Base-by-base conservation (phyloP, 192 early-diverging fungal genomes). In the Coemansia sp. region DNA sequence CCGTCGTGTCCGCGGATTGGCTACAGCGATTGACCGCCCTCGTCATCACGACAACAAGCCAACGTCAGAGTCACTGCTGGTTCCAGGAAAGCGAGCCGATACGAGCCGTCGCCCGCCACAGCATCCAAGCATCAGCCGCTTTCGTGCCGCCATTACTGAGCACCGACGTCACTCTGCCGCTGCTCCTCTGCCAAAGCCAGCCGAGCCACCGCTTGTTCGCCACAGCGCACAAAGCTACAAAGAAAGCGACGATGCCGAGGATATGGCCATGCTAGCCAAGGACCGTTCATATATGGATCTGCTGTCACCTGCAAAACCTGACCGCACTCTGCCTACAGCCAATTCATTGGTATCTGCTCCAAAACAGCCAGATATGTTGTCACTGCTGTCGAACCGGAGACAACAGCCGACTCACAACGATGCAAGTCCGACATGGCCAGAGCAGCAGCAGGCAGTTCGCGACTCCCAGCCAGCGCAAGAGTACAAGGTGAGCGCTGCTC, bases 211-310 rank as follows among this genome's bases (percentile, higher is more conserved):
- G 9, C 3, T n/a, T 44, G 42, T n/a, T 44, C 42, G 42, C 14
- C 14, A 44, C n/a, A 37, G 31, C 55, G 12, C 17, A 14, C 19
- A n/a, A 37, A 57, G n/a, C 20, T 4, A 2, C 10, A 4, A 40
- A 59, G 15, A 46, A 15, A 44, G 51, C 31, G 66, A 34, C 4
- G 53, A 71, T 40, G 40, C 62, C 36, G 71, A 72, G 46, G 69
- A 74, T 48, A 64, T 62, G 54, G 47, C 65, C 4, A 52, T 74
- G 1, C 40, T 80, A 19, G 59, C 57, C 34, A 71, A 71, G 19
- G 77, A 80, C 55, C 72, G 77, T 11, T 74, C 71, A 14, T 80
- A 66, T 51, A 80, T 80, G 77, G 72, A 80, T 9, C 47, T 80
- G 23, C 55, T 80, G 42, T 80, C 77, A 1, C 77, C 77, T 6